These are phyloP conservation scores for Fomitiporia mediterranea DNA, from an alignment of 1,284 basidiomycete species.

Conservation along the genomic window DNA sequence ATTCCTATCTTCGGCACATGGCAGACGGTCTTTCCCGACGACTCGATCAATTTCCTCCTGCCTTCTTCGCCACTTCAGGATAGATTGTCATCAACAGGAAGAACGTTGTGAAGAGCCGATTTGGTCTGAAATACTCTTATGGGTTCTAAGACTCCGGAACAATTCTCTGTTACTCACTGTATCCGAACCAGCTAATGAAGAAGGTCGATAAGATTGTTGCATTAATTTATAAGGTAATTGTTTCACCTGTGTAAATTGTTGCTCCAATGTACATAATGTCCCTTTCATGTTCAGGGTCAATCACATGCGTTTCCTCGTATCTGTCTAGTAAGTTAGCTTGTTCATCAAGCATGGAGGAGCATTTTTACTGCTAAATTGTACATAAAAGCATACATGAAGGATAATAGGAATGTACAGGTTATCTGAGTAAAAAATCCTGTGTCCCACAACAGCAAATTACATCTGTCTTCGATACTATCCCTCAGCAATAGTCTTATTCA, in stretches of 20 bases:
- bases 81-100: slow-evolving; percentile 11
- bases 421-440: too few relatives aligned
- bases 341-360: too few relatives aligned
- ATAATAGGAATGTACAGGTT: too few relatives aligned
- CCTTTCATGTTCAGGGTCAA: slow-evolving; percentile 8
- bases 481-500: too few relatives aligned
- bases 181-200: slow-evolving; percentile 26
- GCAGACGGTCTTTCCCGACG: slow-evolving; percentile 23
- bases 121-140: slow-evolving; percentile 6
- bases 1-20: slow-evolving; percentile 25
- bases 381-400: too few relatives aligned
- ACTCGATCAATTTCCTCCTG: slow-evolving; percentile 16
- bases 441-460: too few relatives aligned
- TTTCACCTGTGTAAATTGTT: slow-evolving; percentile 3
- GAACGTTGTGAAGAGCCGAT: slow-evolving; percentile 4
- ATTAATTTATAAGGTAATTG: background rate
- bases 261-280: slow-evolving; percentile 6
- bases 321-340: too few relatives aligned
- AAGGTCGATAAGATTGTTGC: slow-evolving; percentile 31
- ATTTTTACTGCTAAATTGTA: too few relatives aligned
- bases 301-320: too few relatives aligned
- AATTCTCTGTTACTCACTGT: slow-evolving; percentile 3
- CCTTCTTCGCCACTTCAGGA: slow-evolving; percentile 7
- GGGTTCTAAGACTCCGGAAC: too few relatives aligned
- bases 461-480: too few relatives aligned